phyloP scores from a whole-genome alignment of 495 filamentous ascomycete species.

The Penicillium longicatenatum region DNA sequence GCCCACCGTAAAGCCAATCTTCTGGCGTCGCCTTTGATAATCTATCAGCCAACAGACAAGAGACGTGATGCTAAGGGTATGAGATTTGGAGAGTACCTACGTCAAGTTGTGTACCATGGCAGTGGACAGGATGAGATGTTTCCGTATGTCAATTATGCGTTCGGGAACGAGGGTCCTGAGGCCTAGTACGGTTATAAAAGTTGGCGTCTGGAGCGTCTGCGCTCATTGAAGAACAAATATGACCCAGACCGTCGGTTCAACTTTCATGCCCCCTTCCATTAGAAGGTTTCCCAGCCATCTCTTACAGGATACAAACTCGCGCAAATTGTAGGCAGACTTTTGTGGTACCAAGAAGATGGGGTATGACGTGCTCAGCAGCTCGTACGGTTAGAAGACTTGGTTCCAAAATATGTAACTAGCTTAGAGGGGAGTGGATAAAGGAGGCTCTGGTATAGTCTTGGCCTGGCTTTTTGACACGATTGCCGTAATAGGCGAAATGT shows the following conservation, averaged over 20 bases:
- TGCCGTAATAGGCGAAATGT: too few species aligned
- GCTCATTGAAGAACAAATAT: conserved; percentile 54
- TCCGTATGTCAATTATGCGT: conserved; percentile 63
- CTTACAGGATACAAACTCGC: too few species aligned
- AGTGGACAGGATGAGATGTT: conserved; percentile 38
- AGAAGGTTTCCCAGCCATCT: too few species aligned
- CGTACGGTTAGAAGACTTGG: too few species aligned
- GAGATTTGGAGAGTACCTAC: conserved; percentile 43
- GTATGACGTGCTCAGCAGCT: too few species aligned
- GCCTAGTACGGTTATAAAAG: conserved; percentile 53
- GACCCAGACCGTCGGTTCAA: conserved; percentile 55
- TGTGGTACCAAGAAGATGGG: too few species aligned
- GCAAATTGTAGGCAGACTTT: too few species aligned
- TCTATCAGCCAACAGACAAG: conserved; percentile 33
- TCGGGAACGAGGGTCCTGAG: conserved; percentile 50
- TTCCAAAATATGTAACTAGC: too few species aligned
- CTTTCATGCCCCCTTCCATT: conserved; percentile 40
- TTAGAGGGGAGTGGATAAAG: too few species aligned
- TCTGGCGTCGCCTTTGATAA: conserved; percentile 45
- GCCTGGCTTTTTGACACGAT: too few species aligned
- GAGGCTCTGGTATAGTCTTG: too few species aligned
- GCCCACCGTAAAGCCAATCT: conserved; percentile 47
- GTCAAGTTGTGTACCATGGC: conserved; percentile 41
- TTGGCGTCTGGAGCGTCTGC: conserved; percentile 48
- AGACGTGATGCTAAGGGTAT: conserved; percentile 32